Percentiles rank a stretch among this genome's conserved stretches.
Conservation (phyloP, 306 rosid genomes). For the Cercis canadensis region DNA sequence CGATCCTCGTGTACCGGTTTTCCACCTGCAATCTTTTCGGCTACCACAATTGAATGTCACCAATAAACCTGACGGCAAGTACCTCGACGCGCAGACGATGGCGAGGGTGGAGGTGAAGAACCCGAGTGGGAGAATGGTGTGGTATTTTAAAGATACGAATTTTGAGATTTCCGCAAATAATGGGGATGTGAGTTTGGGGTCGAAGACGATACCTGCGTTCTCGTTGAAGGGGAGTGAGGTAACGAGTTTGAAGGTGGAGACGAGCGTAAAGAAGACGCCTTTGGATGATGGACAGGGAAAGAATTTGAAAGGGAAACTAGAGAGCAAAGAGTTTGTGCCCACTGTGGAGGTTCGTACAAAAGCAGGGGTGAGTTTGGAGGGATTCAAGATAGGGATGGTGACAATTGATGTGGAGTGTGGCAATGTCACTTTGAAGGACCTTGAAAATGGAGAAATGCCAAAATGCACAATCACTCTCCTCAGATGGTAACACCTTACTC, state of each 20-base stretch:
- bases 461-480: conserved; percentile 56
- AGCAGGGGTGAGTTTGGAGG: conserved; percentile 41
- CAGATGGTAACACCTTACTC: conserved; percentile 53
- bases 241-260: conserved; percentile 52
- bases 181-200: conserved; percentile 39
- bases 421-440: conserved; percentile 50
- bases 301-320: conserved; percentile 38
- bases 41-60: conserved; percentile 52
- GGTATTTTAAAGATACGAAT: conserved; percentile 42
- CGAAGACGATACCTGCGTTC: conserved; percentile 37
- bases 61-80: conserved; percentile 42
- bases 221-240: conserved; percentile 39
- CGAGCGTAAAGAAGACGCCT: conserved; percentile 38
- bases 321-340: conserved; percentile 51
- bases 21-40: conserved; percentile 63
- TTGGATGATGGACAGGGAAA: conserved; percentile 46
- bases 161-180: conserved; percentile 12
- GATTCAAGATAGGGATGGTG: conserved; percentile 50
- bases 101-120: conserved; percentile 62
- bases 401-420: conserved; percentile 57
- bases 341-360: conserved; percentile 47
- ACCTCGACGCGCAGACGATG: conserved; percentile 53
- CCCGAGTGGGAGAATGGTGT: conserved; percentile 46
- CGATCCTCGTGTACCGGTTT: conserved; percentile 61
- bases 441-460: conserved; percentile 59